Conservation (phyloP, 2,329 filamentous ascomycete species). For the Fusarium pseudoanthophilum region DNA sequence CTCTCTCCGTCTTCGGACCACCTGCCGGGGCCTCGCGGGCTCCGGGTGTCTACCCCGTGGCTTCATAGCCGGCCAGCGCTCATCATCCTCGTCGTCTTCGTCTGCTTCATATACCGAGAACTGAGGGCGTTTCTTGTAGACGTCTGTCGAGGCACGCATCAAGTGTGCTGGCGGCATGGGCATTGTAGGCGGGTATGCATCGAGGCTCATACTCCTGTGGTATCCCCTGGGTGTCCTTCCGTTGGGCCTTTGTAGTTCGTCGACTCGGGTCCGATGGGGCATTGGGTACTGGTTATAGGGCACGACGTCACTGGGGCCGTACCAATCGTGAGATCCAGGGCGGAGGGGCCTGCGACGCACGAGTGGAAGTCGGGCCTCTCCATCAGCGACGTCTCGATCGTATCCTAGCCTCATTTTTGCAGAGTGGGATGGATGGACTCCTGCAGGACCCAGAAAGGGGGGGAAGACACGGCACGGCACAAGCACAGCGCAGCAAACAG, state of each 20-base stretch:
- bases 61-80: slow-evolving; percentile 30
- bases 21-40: slow-evolving; percentile 27
- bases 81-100: slow-evolving; percentile 39
- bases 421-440: slow-evolving; percentile 30
- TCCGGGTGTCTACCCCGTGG: slow-evolving; percentile 36
- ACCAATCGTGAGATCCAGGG: slow-evolving; percentile 40
- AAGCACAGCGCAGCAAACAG: slow-evolving; percentile 42
- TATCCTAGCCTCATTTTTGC: slow-evolving; percentile 49
- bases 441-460: slow-evolving; percentile 28
- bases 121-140: slow-evolving; percentile 45
- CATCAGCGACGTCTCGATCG: slow-evolving; percentile 46
- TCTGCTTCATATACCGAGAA: slow-evolving; percentile 44
- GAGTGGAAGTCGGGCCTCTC: slow-evolving; percentile 42
- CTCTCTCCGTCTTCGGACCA: slow-evolving; percentile 30
- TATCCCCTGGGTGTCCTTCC: slow-evolving; percentile 45
- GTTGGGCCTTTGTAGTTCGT: slow-evolving; percentile 49
- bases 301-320: slow-evolving; percentile 42
- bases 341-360: slow-evolving; percentile 45
- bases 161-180: slow-evolving; percentile 44
- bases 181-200: slow-evolving; percentile 46
- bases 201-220: slow-evolving; percentile 45
- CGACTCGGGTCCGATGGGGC: slow-evolving; percentile 44
- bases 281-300: slow-evolving; percentile 41
- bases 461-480: slow-evolving; percentile 20
- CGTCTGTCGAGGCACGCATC: slow-evolving; percentile 45